A percentile compares a stretch with the other conserved stretches of the same genome.
Conservation (phyloP, 192 early-diverging fungal genomes). For the Umbelopsis vinacea region DNA sequence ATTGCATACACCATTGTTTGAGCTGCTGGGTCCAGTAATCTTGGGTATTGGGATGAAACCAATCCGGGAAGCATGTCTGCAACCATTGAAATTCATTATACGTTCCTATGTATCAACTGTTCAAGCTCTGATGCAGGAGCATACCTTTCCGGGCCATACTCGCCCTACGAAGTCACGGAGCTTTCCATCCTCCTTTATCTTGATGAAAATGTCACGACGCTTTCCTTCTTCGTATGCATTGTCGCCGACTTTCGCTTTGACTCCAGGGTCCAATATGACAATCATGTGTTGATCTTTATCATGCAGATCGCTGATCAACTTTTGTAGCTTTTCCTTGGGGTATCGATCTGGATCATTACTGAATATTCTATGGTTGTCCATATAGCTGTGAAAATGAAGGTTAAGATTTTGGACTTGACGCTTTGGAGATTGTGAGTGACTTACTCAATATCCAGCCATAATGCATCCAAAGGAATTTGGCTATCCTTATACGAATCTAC, state of each 20-base stretch:
- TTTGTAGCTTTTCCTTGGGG: constrained; percentile 48
- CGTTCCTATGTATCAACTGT: not conserved
- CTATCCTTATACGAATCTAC: constrained; percentile 56
- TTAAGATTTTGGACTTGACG: not conserved
- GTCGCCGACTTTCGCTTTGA: constrained; percentile 50
- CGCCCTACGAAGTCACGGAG: constrained; percentile 39
- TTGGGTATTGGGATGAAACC: constrained; percentile 52
- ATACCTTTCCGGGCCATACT: constrained; percentile 13
- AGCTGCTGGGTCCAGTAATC: constrained; percentile 34
- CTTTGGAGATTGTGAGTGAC: constrained; percentile 39
- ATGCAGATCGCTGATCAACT: constrained; percentile 48
- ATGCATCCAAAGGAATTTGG: constrained; percentile 60
- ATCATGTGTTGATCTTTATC: constrained; percentile 56
- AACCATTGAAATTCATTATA: not conserved
- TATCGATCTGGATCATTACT: constrained; percentile 53
- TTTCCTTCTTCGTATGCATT: constrained; percentile 55
- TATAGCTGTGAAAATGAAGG: constrained; percentile 58
- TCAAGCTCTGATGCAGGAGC: not conserved
- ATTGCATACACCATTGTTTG: constrained; percentile 44
- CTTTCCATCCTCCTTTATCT: constrained; percentile 50
- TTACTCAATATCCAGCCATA: constrained; percentile 71
- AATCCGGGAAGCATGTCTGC: constrained; percentile 63
- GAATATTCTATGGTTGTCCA: constrained; percentile 61
- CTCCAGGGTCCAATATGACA: constrained; percentile 64
- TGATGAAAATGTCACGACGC: constrained; percentile 56